Conservation (phyloP, 495 filamentous ascomycete species). For the Penicillium ucsense region DNA sequence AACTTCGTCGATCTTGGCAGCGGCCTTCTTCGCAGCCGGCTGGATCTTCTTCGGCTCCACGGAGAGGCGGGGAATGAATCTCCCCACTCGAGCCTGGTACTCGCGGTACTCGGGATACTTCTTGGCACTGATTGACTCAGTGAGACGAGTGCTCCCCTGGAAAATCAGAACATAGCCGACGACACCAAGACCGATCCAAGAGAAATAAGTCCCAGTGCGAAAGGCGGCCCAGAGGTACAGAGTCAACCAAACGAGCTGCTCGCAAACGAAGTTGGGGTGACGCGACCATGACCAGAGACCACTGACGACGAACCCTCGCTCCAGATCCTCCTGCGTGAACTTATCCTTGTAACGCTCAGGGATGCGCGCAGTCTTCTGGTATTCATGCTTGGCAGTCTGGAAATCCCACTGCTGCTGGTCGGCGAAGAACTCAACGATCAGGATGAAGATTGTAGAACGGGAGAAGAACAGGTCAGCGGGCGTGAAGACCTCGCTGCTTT, state of each 20-base stretch:
- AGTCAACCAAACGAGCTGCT: constrained; percentile 83
- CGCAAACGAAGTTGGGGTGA: constrained; percentile 90
- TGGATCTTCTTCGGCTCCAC: constrained; percentile 29
- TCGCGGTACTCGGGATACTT: constrained; percentile 87
- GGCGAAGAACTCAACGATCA: constrained; percentile 69
- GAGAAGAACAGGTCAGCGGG: constrained; percentile 60
- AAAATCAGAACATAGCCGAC: constrained; percentile 68
- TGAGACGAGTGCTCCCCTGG: constrained; percentile 78
- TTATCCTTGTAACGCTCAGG: constrained; percentile 36
- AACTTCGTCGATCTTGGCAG: constrained; percentile 2
- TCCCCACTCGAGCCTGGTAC: constrained; percentile 75
- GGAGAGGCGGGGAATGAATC: constrained; percentile 62
- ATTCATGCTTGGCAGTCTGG: constrained; percentile 70
- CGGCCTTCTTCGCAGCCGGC: constrained; percentile 14
- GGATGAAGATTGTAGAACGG: constrained; percentile 53
- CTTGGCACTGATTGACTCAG: constrained; percentile 63
- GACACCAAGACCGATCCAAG: constrained; percentile 71
- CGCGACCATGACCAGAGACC: constrained; percentile 81
- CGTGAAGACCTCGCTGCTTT: constrained; percentile 31
- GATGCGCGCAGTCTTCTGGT: constrained; percentile 61
- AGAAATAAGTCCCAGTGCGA: constrained; percentile 55
- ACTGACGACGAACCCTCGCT: constrained; percentile 79
- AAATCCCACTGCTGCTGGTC: constrained; percentile 94
- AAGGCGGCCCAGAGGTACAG: constrained; percentile 82
- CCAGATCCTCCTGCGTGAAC: constrained; percentile 61